Evolutionary conservation across 345 rosid genomes (phyloP).

Genomic region (Hirschfeldia incana): DNA sequence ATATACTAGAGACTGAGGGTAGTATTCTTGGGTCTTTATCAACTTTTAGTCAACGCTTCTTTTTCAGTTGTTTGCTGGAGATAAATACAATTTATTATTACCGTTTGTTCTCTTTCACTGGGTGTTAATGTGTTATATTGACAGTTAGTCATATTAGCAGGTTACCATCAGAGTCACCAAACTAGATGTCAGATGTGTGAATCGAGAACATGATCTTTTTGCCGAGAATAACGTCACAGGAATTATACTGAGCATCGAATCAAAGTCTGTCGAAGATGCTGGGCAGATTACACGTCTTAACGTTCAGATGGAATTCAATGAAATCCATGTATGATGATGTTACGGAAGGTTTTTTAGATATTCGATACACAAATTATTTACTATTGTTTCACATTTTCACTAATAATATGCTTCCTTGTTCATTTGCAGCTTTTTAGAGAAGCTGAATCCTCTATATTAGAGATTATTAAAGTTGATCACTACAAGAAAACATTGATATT

Average conservation of each 20-base stretch:
- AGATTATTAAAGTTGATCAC: slow-evolving; percentile 74
- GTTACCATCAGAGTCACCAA: slow-evolving; percentile 71
- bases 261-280: slow-evolving; percentile 69
- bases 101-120: neutral
- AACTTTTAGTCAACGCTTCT: no score
- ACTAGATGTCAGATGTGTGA: slow-evolving; percentile 70
- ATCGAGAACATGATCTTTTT: slow-evolving; percentile 59
- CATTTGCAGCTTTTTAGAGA: slow-evolving; percentile 78
- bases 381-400: slow-evolving; percentile 23
- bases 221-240: slow-evolving; percentile 66
- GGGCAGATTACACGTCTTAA: slow-evolving; percentile 90
- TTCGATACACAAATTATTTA: slow-evolving; percentile 9
- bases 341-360: slow-evolving; percentile 20
- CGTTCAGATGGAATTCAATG: slow-evolving; percentile 79
- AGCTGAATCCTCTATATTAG: slow-evolving; percentile 67
- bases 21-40: no score
- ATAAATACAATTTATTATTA: neutral
- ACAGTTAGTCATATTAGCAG: slow-evolving; percentile 41
- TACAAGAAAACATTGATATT: no score
- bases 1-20: no score
- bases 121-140: neutral
- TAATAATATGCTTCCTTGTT: slow-evolving; percentile 12
- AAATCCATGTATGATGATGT: slow-evolving; percentile 73
- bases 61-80: no score
- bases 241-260: slow-evolving; percentile 33